A percentile compares a stretch with the other conserved stretches of the same genome.
phyloP scores from a whole-genome alignment of 495 filamentous ascomycete species.

The Penicillium roqueforti region DNA sequence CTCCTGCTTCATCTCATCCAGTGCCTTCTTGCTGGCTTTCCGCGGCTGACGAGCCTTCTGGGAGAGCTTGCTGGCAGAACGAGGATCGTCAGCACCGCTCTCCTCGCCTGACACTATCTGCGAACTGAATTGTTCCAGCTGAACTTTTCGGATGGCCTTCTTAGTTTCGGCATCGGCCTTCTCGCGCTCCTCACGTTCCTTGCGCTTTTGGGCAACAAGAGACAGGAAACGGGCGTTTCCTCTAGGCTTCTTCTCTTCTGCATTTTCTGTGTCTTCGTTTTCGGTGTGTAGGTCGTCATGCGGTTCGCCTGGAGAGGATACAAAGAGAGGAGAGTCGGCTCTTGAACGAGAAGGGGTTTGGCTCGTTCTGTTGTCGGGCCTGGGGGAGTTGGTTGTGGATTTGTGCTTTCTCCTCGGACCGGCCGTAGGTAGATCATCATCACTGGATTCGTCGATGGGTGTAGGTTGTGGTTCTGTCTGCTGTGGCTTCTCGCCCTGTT shows the following conservation, averaged over 20 bases:
- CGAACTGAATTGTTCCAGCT: conserved; percentile 35
- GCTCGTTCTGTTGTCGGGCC: conserved; percentile 7
- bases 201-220: conserved; percentile 65
- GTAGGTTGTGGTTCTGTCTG: conserved; percentile 13
- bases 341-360: conserved; percentile 23
- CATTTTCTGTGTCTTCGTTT: conserved; percentile 25
- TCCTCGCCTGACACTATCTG: conserved; percentile 33
- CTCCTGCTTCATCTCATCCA: conserved; percentile 92
- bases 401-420: conserved; percentile 29
- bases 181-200: conserved; percentile 64
- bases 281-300: conserved; percentile 7
- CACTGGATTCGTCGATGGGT: conserved; percentile 17
- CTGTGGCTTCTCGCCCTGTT: conserved; percentile 15
- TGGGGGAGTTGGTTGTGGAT: conserved; percentile 10
- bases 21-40: conserved; percentile 90
- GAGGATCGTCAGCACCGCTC: conserved; percentile 54
- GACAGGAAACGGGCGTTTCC: conserved; percentile 59
- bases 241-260: conserved; percentile 44
- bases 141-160: conserved; percentile 37
- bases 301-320: conserved; percentile 29
- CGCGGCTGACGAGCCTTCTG: conserved; percentile 66
- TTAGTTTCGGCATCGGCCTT: conserved; percentile 51
- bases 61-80: conserved; percentile 53
- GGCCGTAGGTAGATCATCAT: conserved; percentile 39
- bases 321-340: conserved; percentile 39